Base-by-base conservation (phyloP, 164 flowering plant species). In the Houttuynia cordata region DNA sequence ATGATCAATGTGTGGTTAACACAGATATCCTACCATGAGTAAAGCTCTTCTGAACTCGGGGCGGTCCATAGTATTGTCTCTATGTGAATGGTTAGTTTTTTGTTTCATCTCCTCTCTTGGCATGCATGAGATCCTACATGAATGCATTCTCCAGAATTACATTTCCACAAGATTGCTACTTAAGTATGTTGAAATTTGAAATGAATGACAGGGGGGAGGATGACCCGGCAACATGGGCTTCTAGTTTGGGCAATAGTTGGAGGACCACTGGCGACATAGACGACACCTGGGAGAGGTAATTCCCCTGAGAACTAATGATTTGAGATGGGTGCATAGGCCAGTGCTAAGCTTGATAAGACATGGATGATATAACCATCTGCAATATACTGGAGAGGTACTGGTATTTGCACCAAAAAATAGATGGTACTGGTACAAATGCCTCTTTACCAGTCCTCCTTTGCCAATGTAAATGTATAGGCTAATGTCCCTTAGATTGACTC, bases 141-240 rank as follows among this genome's bases (percentile, higher is more conserved):
- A 7, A 17, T 58, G 22, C 7, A 51, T 57, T 20, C 15, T 17
- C 9, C 7, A 8, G n/a, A 53, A 47, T 24, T 24, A 7, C 15
- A 3, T n/a, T 13, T 47, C 59, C 14, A 17, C 6, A 17, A 20
- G 22, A n/a, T 22, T 20, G 55, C 5, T 20, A 50, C n/a, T 18
- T 20, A 39, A 58, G 24, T n/a, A n/a, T n/a, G n/a, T 60, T 51
- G 47, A 17, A 8, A 24, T 20, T 24, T 24, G 21, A n/a, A 51
- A 17, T 22, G 8, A 21, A 21, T 22, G 24, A 52, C 65, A 81
- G 86, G 92, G 92, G 92, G 62, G 82, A 81, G 51, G 3, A 73
- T 71, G 78, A 86, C 59, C 92, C 88, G 39, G 85, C 88, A 56
- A 41, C 68, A 10, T 86, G 92, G 92, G 92, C 81, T 61, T 69